Evolutionary conservation across 1,284 basidiomycete species (phyloP).

Genomic region (Ustilago sp.): DNA sequence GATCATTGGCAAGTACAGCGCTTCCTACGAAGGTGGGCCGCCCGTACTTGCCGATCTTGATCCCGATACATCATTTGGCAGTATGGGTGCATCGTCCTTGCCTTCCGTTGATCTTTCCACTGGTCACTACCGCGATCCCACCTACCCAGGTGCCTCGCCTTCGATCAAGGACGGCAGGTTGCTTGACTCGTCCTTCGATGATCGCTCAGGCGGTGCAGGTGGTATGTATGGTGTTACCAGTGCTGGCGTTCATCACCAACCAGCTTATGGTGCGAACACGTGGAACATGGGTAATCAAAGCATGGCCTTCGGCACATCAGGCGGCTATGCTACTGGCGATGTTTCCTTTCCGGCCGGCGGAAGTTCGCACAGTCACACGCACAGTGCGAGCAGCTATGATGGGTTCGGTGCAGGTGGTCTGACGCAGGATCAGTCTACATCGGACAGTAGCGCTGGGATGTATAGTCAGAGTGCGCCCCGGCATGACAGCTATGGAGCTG

Average conservation of each 20-base stretch:
- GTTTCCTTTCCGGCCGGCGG: slow-evolving; percentile 20
- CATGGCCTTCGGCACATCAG: slow-evolving; percentile 27
- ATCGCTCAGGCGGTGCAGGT: slow-evolving; percentile 27
- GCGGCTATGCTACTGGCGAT: slow-evolving; percentile 17
- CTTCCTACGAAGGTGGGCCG: slow-evolving; percentile 45
- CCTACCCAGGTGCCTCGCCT: slow-evolving; percentile 35
- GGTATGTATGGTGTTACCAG: slow-evolving; percentile 33
- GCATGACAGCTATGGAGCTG: slow-evolving; percentile 14
- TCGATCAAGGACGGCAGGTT: slow-evolving; percentile 27
- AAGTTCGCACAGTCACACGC: slow-evolving; percentile 25
- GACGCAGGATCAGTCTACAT: slow-evolving; percentile 14
- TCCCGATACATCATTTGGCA: slow-evolving; percentile 26
- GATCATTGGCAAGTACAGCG: slow-evolving; percentile 87
- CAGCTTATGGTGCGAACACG: slow-evolving; percentile 20
- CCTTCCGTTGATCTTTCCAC: slow-evolving; percentile 43
- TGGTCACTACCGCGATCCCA: slow-evolving; percentile 39
- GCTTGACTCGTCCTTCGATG: slow-evolving; percentile 35
- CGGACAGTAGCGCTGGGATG: slow-evolving; percentile 8
- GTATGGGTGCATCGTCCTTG: slow-evolving; percentile 19
- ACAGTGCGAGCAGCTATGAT: slow-evolving; percentile 42
- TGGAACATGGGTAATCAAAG: slow-evolving; percentile 34
- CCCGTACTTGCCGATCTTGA: slow-evolving; percentile 40
- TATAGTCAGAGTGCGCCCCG: slow-evolving; percentile 17
- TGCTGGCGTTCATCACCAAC: slow-evolving; percentile 19
- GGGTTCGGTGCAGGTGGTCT: slow-evolving; percentile 18